Evolutionary conservation across 768 basidiomycete genomes (phyloP).

Genomic region (Melanogaster broomeanus): DNA sequence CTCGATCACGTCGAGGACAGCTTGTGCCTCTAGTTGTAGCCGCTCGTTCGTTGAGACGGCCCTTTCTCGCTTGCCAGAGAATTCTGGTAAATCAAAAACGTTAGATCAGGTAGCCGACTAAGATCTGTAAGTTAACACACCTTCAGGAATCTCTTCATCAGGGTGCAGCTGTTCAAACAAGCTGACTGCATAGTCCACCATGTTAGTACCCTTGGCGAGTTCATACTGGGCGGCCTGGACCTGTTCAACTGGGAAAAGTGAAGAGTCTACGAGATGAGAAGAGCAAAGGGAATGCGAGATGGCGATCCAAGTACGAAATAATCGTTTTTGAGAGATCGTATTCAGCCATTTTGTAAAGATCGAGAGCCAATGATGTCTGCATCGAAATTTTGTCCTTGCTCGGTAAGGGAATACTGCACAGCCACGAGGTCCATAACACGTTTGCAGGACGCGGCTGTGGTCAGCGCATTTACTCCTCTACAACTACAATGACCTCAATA

Average conservation of each 20-base stretch:
- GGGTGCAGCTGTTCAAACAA: slow-evolving; percentile 81
- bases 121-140: slow-evolving; percentile 40
- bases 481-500: slow-evolving; percentile 64
- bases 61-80: slow-evolving; percentile 76
- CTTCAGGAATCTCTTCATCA: slow-evolving; percentile 65
- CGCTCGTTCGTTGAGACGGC: slow-evolving; percentile 84
- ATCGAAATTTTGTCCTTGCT: slow-evolving; percentile 13
- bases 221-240: slow-evolving; percentile 94
- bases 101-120: neutral
- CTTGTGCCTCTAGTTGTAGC: slow-evolving; percentile 87
- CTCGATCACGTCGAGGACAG: slow-evolving; percentile 93
- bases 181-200: slow-evolving; percentile 91
- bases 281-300: slow-evolving; percentile 93
- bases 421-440: slow-evolving; percentile 21
- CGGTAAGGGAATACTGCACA: slow-evolving; percentile 16
- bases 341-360: slow-evolving; percentile 65
- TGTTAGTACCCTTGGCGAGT: slow-evolving; percentile 95
- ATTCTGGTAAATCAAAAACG: slow-evolving; percentile 54
- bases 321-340: slow-evolving; percentile 90
- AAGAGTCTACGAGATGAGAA: slow-evolving; percentile 77
- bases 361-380: neutral
- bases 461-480: neutral
- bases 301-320: slow-evolving; percentile 91
- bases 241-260: slow-evolving; percentile 76
- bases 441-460: neutral